Evolutionary conservation across 306 rosid genomes (phyloP), one percentile per base, ranked within the genome.

Genomic region (Herpetospermum pedunculosum): DNA sequence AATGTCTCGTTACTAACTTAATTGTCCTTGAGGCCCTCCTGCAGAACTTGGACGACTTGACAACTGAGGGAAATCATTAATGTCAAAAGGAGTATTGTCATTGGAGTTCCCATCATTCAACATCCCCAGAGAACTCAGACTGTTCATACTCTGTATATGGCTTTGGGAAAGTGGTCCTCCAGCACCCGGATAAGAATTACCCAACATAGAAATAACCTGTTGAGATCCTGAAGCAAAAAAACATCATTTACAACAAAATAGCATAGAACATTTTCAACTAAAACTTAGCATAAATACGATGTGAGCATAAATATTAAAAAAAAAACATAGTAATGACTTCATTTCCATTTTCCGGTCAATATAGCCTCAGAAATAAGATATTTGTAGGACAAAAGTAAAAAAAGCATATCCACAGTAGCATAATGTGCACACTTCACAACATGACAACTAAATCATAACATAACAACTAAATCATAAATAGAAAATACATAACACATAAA

Each of bases 1-100:
- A 68, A 15, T 72, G 5, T 3, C 32, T 14, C 52, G 64, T 12
- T 13, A 40, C 84, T 75, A 80, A 95, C 99, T 92, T 70, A 95
- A 77, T 80, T 95, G 99, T 54, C 99, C 97, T 82, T 91, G 99
- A 75, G 99, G 90, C 63, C 97, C 99, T 75, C 97, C 97, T 7
- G 99, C 96, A 49, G 99, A 95, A 81, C 88, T 92, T 21, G 99
- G 99, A 57, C 96, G 99, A 76, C 96, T 91, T 23, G 92, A 68
- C 81, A 89, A 74, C 82, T 87, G 96, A 84, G 99, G 99, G 78
- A 95, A 91, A 75, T 95, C 99, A 63, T 95, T 91, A 60, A 91
- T 59, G 81, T 95, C 99, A 83, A 91, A 91, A 81, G 99, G 97
- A 29, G 96, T 85, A 52, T 71, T 81, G 74, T 95, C 96, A 63